phyloP scores from a whole-genome alignment of 495 filamentous ascomycete species.

The Annulohypoxylon stygium region DNA sequence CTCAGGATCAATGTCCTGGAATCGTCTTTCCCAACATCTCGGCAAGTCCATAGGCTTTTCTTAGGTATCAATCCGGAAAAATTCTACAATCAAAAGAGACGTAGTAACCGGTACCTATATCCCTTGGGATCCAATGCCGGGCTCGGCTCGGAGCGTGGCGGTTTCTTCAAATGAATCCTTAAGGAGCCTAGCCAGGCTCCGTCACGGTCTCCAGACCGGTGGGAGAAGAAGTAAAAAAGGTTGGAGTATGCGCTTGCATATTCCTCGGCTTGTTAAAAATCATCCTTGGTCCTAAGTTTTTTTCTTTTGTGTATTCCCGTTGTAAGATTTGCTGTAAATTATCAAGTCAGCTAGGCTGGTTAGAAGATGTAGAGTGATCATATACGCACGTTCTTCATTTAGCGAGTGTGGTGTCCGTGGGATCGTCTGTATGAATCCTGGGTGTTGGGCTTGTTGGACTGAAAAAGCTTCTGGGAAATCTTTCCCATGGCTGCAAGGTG shows the following conservation, averaged over 20 bases:
- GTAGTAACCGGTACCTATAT: slow-evolving; percentile 37
- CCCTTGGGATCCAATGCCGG: slow-evolving; percentile 42
- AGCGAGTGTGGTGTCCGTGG: slow-evolving; percentile 51
- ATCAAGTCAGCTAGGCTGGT: slow-evolving; percentile 26
- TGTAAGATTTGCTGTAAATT: slow-evolving; percentile 10
- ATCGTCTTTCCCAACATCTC: slow-evolving; percentile 24
- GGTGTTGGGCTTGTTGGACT: slow-evolving; percentile 47
- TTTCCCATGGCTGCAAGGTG: slow-evolving; percentile 62
- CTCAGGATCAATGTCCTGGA: slow-evolving; percentile 42
- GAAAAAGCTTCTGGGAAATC: slow-evolving; percentile 50
- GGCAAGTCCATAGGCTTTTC: slow-evolving; percentile 37
- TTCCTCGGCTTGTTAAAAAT: slow-evolving; percentile 32
- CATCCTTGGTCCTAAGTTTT: slow-evolving; percentile 30
- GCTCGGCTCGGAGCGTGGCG: slow-evolving; percentile 43
- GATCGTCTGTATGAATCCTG: slow-evolving; percentile 50
- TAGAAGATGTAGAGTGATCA: neutral
- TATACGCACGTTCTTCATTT: slow-evolving; percentile 45
- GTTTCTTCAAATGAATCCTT: slow-evolving; percentile 39
- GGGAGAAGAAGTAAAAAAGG: slow-evolving; percentile 40
- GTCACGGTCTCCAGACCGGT: slow-evolving; percentile 43
- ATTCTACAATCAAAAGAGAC: slow-evolving; percentile 45
- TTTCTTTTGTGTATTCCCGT: neutral
- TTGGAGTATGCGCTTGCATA: slow-evolving; percentile 50
- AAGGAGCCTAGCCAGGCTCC: slow-evolving; percentile 41
- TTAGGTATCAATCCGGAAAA: slow-evolving; percentile 34